Evolutionary conservation across 164 flowering plant species (phyloP).

Genomic region (Buxus sempervirens): DNA sequence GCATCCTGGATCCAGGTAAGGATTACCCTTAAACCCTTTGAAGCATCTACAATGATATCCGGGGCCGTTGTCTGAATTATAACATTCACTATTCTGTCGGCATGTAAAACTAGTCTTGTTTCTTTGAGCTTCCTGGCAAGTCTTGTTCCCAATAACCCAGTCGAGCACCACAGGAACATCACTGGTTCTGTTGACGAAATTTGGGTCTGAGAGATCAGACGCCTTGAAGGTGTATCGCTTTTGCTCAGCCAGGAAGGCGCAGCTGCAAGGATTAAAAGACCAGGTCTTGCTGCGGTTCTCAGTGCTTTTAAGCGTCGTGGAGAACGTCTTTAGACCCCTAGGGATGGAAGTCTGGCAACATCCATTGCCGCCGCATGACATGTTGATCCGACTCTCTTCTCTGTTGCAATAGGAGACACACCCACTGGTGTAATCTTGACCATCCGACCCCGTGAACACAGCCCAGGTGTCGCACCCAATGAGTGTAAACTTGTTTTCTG

Average conservation of each 20-base stretch:
- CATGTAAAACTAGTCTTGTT: constrained; percentile 15
- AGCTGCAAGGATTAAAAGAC: constrained; percentile 18
- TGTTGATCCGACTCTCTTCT: background rate
- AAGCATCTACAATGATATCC: constrained; percentile 31
- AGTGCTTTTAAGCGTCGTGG: background rate
- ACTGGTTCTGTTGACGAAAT: no score
- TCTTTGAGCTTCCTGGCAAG: constrained; percentile 17
- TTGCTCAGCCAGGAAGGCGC: constrained; percentile 27
- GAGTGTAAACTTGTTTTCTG: constrained; percentile 6
- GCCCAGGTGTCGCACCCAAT: no score
- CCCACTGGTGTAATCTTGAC: no score
- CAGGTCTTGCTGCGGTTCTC: constrained; percentile 3
- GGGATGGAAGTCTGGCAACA: constrained; percentile 24
- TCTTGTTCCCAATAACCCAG: constrained; percentile 29
- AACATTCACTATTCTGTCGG: constrained; percentile 25
- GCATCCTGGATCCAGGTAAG: constrained; percentile 41
- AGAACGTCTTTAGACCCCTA: background rate
- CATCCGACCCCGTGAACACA: no score
- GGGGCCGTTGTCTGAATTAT: constrained; percentile 13
- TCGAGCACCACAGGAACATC: constrained; percentile 27
- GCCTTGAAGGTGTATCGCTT: constrained; percentile 9
- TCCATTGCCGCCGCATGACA: constrained; percentile 18
- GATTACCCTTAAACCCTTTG: constrained; percentile 33
- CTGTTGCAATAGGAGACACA: constrained; percentile 11
- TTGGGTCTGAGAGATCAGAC: constrained; percentile 12